A percentile compares a stretch with the other conserved stretches of the same genome.
phyloP scores from a whole-genome alignment of 306 rosid genomes.

The Pyrus pyrifolia region DNA sequence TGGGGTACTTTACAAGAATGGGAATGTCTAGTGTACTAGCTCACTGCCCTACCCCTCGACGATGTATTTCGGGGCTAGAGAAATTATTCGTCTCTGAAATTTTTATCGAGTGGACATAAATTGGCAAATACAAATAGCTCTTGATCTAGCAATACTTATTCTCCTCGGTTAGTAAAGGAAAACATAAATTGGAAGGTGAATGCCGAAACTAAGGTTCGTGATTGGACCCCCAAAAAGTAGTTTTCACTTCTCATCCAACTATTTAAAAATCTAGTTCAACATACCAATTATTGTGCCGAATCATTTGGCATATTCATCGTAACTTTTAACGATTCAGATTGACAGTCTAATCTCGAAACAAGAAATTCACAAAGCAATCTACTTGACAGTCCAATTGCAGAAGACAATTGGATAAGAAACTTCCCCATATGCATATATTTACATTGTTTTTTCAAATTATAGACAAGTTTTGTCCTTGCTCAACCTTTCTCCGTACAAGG shows the following conservation, averaged over 20 bases:
- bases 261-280: background rate
- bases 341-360: background rate
- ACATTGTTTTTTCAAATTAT: background rate
- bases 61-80: background rate
- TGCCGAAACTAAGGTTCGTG: background rate
- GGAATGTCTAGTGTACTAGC: background rate
- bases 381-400: too few species aligned
- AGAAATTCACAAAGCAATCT: background rate
- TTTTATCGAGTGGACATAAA: background rate
- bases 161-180: too few species aligned
- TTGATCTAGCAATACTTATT: rapidly evolving
- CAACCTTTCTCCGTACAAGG: background rate
- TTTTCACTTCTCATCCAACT: background rate
- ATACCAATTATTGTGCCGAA: background rate
- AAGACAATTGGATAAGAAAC: background rate
- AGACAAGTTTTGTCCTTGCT: background rate
- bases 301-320: background rate
- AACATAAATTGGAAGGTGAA: background rate
- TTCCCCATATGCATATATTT: background rate
- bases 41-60: background rate
- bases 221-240: background rate
- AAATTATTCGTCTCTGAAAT: background rate
- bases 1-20: background rate
- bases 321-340: background rate
- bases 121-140: too few species aligned